These are phyloP conservation scores for Globisporangium lucens DNA, from an alignment of 352 stramenopile genomes.

Conservation along the genomic window DNA sequence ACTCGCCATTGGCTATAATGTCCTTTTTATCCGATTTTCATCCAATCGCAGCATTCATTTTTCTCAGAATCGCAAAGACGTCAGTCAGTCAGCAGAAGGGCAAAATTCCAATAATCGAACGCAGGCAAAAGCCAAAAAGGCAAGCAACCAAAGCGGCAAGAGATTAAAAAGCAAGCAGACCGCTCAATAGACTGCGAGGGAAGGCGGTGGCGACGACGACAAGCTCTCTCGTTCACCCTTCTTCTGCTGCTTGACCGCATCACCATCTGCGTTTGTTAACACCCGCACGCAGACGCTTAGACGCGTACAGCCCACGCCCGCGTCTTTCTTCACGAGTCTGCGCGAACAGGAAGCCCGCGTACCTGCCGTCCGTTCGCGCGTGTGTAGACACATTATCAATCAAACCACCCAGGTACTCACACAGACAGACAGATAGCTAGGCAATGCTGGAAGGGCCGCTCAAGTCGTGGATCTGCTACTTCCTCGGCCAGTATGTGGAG, in stretches of 20 bases:
- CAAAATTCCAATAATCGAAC: constrained; percentile 4
- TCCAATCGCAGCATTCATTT: background rate
- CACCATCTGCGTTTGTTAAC: background rate
- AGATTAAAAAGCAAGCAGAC: background rate
- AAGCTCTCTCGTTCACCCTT: too few relatives aligned
- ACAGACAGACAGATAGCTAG: background rate
- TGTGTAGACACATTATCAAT: background rate
- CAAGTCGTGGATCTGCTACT: constrained; percentile 86
- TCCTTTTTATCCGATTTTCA: background rate
- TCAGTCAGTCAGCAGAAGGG: background rate
- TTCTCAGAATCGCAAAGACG: background rate
- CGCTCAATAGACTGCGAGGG: background rate
- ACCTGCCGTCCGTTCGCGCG: background rate
- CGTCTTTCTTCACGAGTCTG: constrained; percentile 1
- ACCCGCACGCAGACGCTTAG: background rate
- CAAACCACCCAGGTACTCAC: background rate
- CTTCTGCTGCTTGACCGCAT: background rate
- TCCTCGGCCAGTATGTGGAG: constrained; percentile 87
- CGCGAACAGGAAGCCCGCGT: background rate
- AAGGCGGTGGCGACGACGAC: background rate
- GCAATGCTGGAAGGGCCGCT: constrained; percentile 84
- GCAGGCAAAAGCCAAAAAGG: background rate
- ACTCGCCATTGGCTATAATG: background rate
- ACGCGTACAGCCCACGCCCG: background rate
- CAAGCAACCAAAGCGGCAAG: background rate